Base-by-base conservation (phyloP, 1,284 basidiomycete species). In the Sparassis latifolia region DNA sequence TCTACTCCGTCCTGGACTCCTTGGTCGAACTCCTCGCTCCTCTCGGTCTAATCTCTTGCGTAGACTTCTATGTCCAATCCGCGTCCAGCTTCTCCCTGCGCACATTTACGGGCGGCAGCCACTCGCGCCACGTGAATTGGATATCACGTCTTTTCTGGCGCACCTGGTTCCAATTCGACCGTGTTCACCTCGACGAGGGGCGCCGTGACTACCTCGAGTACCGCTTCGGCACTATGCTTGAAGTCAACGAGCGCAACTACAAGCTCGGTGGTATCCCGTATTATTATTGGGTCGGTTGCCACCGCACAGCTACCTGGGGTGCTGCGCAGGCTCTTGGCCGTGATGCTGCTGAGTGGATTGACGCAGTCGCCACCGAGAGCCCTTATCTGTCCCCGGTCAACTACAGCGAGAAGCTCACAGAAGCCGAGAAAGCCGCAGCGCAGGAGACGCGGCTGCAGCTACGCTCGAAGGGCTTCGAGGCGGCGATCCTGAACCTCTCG, bases 61-160 rank as follows among this genome's bases (percentile, higher is more conserved):
- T 58, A 29, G 57, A 58, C 49, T 58, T 58, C 50, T 58, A 58
- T 45, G 57, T 58, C 6, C 57, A 58, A 32, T 56, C 57, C 27
- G 51, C 53, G 4, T 46, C 55, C 4, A 58, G 57, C 45, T 58
- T 55, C 51, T 56, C 53, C 47, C 52, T 56, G 10, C 57, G 57
- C 45, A 58, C 54, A 39, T 58, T 58, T 47, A 58, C 57, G 9
- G 57, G 57, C 20, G 57, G 57, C 0, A 52, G 56, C 42, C 53
- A 55, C 45, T 55, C 55, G 10, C 55, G 57, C 30, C 57, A 58
- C 41, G 57, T 58, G 45, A 58, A 58, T 49, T 31, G 48, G 33
- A 51, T 58, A 47, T 58, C 57, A 2, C 55, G 57, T 29, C 48
- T 56, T 40, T 56, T 58, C 49, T 58, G 57, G 57, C 53, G 57